Base-by-base conservation (phyloP, 2,329 filamentous ascomycete genomes). In the Alternaria consortialis region DNA sequence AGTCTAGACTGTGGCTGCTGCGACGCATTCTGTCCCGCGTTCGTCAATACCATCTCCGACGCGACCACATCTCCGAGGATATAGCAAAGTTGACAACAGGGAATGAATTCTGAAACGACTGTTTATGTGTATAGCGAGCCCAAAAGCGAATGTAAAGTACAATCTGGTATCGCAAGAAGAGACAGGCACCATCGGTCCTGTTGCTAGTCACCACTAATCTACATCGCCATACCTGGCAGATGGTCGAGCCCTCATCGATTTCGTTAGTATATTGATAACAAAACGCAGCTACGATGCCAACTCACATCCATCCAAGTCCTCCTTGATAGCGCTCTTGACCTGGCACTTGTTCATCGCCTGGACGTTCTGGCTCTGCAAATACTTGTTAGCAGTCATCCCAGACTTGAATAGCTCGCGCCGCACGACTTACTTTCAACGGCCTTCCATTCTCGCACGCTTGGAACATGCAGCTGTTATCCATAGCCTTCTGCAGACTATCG, bases 391-490 rank as follows among this genome's bases (percentile, higher is more conserved):
- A 17, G 4, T 12, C 25, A 12, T 12, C 15, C 8, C 9, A 23
- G 25, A 7, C 31, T 15, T 23, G 9, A 17, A 13, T 7, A 25
- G 5, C n/a, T 23, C 23, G 66, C 66, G 65, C 5, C 54, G 60
- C 7, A 68, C 56, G 12, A 58, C 63, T 71, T 66, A 47, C 67
- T 68, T 67, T 72, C 65, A 31, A 43, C 32, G 59, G 53, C 64
- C 56, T 44, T 37, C 67, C 60, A 56, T 67, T 69, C 54, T 69
- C 70, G 57, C 68, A 72, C 3, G 43, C 60, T 32, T 70, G 60
- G 46, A 79, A 74, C 53, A 77, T 69, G 44, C 68, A 72, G 17
- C 39, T 60, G 48, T 57, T 62, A 31, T 73, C 63, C 72, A 76
- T 71, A 7, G 66, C 70, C 20, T 66, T 58, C 59, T 74, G 71